Percentiles rank a stretch among this genome's conserved stretches.
Conservation (phyloP, 2,329 filamentous ascomycete species). For the Eutypella sp. region DNA sequence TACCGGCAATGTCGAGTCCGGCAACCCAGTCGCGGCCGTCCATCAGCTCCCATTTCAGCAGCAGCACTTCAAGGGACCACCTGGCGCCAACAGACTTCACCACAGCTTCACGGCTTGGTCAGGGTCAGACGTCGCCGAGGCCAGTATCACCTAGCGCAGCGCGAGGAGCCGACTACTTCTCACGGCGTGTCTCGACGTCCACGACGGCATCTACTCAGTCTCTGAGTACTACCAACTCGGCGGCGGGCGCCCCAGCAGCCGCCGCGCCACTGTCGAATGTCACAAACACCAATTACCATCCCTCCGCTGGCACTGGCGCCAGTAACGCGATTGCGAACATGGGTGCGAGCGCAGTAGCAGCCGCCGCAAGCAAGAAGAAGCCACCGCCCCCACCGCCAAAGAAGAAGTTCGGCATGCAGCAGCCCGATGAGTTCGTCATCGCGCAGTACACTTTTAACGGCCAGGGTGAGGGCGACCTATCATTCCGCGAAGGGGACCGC, state of each 20-base stretch:
- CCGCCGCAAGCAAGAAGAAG: constrained; percentile 62
- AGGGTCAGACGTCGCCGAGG: constrained; percentile 21
- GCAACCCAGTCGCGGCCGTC: constrained; percentile 19
- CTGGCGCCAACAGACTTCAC: constrained; percentile 40
- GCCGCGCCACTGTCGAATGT: background rate
- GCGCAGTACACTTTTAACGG: constrained; percentile 73
- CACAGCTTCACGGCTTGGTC: constrained; percentile 37
- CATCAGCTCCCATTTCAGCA: constrained; percentile 20
- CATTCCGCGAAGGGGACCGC: constrained; percentile 70
- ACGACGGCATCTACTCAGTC: constrained; percentile 22
- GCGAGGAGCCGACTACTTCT: constrained; percentile 28
- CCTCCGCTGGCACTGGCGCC: background rate
- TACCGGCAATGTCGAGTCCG: constrained; percentile 23
- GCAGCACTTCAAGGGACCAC: constrained; percentile 14
- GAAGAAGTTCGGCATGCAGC: constrained; percentile 42
- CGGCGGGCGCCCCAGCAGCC: background rate
- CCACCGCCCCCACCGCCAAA: constrained; percentile 68
- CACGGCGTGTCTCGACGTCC: constrained; percentile 19
- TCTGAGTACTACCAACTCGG: background rate
- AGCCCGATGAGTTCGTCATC: constrained; percentile 53
- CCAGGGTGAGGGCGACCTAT: constrained; percentile 64
- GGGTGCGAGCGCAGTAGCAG: constrained; percentile 9
- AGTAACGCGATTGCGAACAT: constrained; percentile 19
- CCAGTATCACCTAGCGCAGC: constrained; percentile 25
- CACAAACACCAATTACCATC: background rate